These are phyloP conservation scores for Penicillium arizonense DNA, from an alignment of 495 filamentous ascomycete genomes.

Conservation along the genomic window DNA sequence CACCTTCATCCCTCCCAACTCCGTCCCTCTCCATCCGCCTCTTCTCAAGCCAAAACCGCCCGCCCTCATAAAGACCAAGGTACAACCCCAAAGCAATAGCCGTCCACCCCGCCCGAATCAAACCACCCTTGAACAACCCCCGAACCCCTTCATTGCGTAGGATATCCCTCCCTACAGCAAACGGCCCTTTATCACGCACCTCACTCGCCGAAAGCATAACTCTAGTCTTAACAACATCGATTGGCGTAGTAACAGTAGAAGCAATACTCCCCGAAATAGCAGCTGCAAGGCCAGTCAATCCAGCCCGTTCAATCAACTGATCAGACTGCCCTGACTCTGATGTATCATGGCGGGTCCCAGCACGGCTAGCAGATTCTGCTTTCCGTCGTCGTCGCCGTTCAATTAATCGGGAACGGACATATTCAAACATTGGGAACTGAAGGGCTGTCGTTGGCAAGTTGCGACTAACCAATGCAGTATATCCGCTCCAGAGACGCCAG, in stretches of 20 bases:
- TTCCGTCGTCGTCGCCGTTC: constrained; percentile 28
- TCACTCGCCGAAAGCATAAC: constrained; percentile 61
- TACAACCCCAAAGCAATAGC: constrained; percentile 79
- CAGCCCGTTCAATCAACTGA: constrained; percentile 43
- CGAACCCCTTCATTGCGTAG: constrained; percentile 60
- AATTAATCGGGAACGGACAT: constrained; percentile 46
- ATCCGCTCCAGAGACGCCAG: constrained; percentile 71
- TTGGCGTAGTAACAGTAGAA: constrained; percentile 72
- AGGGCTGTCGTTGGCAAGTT: constrained; percentile 86
- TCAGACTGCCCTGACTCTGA: constrained; percentile 5
- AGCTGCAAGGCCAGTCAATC: constrained; percentile 69
- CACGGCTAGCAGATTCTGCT: constrained; percentile 2
- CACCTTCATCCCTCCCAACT: neutral
- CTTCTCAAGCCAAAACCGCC: constrained; percentile 66
- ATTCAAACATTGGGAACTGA: constrained; percentile 87
- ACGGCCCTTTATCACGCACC: constrained; percentile 23
- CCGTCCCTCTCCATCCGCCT: constrained; percentile 22
- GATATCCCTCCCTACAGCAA: constrained; percentile 62
- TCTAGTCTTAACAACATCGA: constrained; percentile 82
- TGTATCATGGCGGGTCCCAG: neutral
- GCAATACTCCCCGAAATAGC: constrained; percentile 67
- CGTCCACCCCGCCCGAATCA: constrained; percentile 76
- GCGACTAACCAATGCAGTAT: constrained; percentile 71
- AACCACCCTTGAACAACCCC: constrained; percentile 77
- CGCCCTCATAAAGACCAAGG: constrained; percentile 81